These are phyloP conservation scores for Tolypocladium nubicola DNA, from an alignment of 2,329 filamentous ascomycete genomes.

Conservation along the genomic window DNA sequence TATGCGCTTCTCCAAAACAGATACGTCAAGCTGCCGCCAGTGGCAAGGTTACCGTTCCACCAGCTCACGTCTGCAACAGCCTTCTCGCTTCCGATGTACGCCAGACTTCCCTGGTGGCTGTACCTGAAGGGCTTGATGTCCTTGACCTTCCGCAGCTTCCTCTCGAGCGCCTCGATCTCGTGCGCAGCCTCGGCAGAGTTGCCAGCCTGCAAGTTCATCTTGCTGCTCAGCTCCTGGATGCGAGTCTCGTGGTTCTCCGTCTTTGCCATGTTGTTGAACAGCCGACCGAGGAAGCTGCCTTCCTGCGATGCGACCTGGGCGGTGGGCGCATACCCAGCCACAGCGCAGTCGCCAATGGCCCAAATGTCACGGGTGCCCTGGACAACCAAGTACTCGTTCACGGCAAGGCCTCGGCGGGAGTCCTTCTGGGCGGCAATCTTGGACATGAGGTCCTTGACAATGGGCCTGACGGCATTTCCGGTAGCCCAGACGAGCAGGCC, in stretches of 20 bases:
- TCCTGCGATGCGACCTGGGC: conserved; percentile 95
- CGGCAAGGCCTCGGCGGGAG: conserved; percentile 85
- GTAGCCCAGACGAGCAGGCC: conserved; percentile 97
- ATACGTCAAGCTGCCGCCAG: conserved; percentile 88
- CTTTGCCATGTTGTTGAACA: conserved; percentile 99
- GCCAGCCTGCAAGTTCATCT: conserved; percentile 48
- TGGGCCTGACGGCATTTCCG: conserved; percentile 81
- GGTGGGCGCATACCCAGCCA: conserved; percentile 94
- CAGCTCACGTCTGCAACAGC: conserved; percentile 95
- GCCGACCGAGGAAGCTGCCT: conserved; percentile 82
- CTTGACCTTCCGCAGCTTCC: conserved; percentile 78
- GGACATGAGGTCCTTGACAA: conserved; percentile 84
- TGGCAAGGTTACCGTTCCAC: conserved; percentile 94
- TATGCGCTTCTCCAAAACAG: conserved; percentile 98
- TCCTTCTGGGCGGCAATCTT: conserved; percentile 93
- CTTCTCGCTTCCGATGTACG: conserved; percentile 97
- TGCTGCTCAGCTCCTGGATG: conserved; percentile 57
- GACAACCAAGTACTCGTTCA: conserved; percentile 98
- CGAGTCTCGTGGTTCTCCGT: conserved; percentile 72
- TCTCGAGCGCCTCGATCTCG: conserved; percentile 80
- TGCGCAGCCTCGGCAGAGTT: conserved; percentile 57
- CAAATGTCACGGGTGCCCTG: conserved; percentile 96
- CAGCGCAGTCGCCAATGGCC: conserved; percentile 94
- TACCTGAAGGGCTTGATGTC: conserved; percentile 97
- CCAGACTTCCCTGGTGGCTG: conserved; percentile 91